Evolutionary conservation across 1,139 yeast species (phyloP).

Genomic region (Komagataea norvegica): DNA sequence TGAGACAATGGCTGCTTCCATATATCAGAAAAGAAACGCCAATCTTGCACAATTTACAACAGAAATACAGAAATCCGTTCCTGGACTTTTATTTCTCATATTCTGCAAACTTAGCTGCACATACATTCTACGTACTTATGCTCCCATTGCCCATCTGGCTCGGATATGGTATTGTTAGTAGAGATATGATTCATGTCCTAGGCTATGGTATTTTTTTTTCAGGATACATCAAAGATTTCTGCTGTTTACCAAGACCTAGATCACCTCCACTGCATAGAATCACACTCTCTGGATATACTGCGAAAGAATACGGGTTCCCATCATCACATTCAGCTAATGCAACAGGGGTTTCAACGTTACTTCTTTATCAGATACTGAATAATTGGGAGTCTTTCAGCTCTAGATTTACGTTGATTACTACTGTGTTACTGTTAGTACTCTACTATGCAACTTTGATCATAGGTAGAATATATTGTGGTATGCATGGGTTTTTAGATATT

Average conservation of each 20-base stretch:
- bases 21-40: conserved; percentile 65
- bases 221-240: conserved; percentile 75
- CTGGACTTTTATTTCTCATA: conserved; percentile 79
- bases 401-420: not conserved
- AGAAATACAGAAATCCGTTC: conserved; percentile 40
- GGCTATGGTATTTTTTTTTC: conserved; percentile 82
- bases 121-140: conserved; percentile 86
- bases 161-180: conserved; percentile 54
- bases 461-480: conserved; percentile 92
- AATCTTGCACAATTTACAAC: conserved; percentile 55
- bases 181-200: conserved; percentile 70
- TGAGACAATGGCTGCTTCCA: conserved; percentile 56
- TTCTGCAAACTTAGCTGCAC: conserved; percentile 88
- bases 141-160: conserved; percentile 86
- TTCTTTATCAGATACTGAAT: conserved; percentile 28
- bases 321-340: conserved; percentile 93
- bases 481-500: conserved; percentile 91
- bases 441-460: conserved; percentile 66
- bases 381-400: conserved; percentile 11
- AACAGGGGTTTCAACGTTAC: conserved; percentile 61
- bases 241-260: conserved; percentile 87
- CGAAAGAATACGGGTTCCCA: conserved; percentile 94
- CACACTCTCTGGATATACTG: conserved; percentile 83
- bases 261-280: conserved; percentile 91
- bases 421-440: conserved; percentile 17